A percentile compares a stretch with the other conserved stretches of the same genome.
Evolutionary conservation across 805 yeast species (phyloP).

Genomic region (Nadsonia fulvescens): DNA sequence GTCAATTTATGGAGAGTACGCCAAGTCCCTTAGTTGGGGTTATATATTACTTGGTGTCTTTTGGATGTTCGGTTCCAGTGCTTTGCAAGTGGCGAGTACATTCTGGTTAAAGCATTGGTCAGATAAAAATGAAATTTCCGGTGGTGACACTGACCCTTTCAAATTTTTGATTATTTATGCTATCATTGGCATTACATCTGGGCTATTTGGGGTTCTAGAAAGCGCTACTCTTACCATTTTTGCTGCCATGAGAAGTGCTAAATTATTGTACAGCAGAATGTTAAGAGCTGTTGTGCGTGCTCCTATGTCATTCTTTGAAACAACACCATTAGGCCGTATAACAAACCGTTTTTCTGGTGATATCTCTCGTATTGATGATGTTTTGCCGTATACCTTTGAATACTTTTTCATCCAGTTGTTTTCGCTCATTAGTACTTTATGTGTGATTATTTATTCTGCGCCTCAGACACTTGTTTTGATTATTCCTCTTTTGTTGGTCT

Average conservation of each 20-base stretch:
- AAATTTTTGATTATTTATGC: slow-evolving; percentile 48
- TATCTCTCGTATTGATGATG: slow-evolving; percentile 73
- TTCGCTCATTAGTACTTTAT: slow-evolving; percentile 37
- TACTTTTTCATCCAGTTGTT: slow-evolving; percentile 21
- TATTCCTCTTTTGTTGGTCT: slow-evolving; percentile 47
- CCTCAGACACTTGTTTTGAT: slow-evolving; percentile 69
- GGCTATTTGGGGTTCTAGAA: slow-evolving; percentile 35
- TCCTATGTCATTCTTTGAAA: slow-evolving; percentile 89
- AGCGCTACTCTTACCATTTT: slow-evolving; percentile 39
- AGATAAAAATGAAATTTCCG: slow-evolving; percentile 42
- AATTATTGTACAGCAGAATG: slow-evolving; percentile 51
- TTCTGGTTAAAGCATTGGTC: slow-evolving; percentile 88
- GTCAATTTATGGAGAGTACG: slow-evolving; percentile 55
- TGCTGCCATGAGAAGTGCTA: slow-evolving; percentile 12
- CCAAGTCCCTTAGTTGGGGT: slow-evolving; percentile 51
- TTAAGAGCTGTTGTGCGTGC: slow-evolving; percentile 56
- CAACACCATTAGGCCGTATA: slow-evolving; percentile 86
- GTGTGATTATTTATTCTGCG: slow-evolving; percentile 70
- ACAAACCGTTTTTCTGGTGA: slow-evolving; percentile 83
- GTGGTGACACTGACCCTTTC: slow-evolving; percentile 48
- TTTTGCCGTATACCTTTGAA: slow-evolving; percentile 23
- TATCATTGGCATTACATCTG: slow-evolving; percentile 33
- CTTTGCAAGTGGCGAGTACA: slow-evolving; percentile 42
- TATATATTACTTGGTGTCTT: slow-evolving; percentile 10
- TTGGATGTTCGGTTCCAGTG: slow-evolving; percentile 32